Base-by-base conservation (phyloP, 805 yeast genomes). In the Starmera caribaea region DNA sequence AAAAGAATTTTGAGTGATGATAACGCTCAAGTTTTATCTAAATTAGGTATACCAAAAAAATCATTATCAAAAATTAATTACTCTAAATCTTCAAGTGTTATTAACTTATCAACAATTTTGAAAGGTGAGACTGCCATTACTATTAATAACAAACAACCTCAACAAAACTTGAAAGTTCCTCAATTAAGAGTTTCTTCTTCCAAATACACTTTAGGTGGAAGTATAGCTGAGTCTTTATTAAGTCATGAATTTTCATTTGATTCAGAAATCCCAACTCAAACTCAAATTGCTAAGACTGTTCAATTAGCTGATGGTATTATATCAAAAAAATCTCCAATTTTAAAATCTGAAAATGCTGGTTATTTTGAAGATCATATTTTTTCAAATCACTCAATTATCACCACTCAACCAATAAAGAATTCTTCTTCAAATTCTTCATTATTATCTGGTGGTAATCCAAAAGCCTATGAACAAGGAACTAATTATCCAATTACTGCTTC, bases 81-180 rank as follows among this genome's bases (percentile, higher is more conserved):
- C 43, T 52, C 56, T 12, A 54, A 50, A 37, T 51, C 58, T 4
- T 50, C 57, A 8, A 53, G 57, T 8, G 47, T 57, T 4, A 44
- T 51, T 32, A 53, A 54, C 30, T 41, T 53, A 21, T 47, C 56
- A 21, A 45, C 51, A 13, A 45, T 51, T 21, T 37, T 50, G 41
- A 45, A 43, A 31, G 42, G 26, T 14, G 45, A 39, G 13, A 16
- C 24, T 13, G 30, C 34, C 7, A 32, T 9, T 32, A 21, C 7
- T 21, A 21, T 21, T 9, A 21, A 21, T 21, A 21, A 21, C 26
- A 17, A 16, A 2, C 16, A 32, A 16, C 7, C 13, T 5, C 24
- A 32, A 41, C 12, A 36, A 28, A 15, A 27, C 10, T 17, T 16
- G 15, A 26, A n/a, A 31, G 45, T 45, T 13, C 45, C 44, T 8